A percentile compares a stretch with the other conserved stretches of the same genome.
These are phyloP conservation scores for Fraxinus americana DNA, from an alignment of 257 asterid genomes.

Conservation along the genomic window DNA sequence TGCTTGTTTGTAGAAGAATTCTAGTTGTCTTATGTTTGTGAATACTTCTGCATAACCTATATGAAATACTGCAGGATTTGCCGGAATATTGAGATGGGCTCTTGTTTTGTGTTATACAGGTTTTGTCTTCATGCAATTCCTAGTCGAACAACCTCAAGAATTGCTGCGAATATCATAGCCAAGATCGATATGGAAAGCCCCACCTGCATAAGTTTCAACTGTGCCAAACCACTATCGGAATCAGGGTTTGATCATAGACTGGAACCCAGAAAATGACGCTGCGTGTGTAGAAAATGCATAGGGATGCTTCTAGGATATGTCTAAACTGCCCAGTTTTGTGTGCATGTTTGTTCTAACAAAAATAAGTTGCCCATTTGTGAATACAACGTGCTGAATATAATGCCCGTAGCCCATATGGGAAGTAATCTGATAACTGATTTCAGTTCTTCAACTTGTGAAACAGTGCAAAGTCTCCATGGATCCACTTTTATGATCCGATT, in stretches of 20 bases:
- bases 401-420: slow-evolving; percentile 74
- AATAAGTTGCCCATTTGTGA: slow-evolving; percentile 67
- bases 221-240: slow-evolving; percentile 60
- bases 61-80: slow-evolving; percentile 74
- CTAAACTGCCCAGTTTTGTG: slow-evolving; percentile 47
- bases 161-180: slow-evolving; percentile 63
- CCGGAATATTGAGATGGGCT: slow-evolving; percentile 70
- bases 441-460: slow-evolving; percentile 70
- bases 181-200: slow-evolving; percentile 71
- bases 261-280: slow-evolving; percentile 77
- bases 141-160: slow-evolving; percentile 57
- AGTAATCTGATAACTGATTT: slow-evolving; percentile 56
- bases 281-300: slow-evolving; percentile 58
- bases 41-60: slow-evolving; percentile 80
- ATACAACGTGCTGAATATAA: slow-evolving; percentile 54
- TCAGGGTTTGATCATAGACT: slow-evolving; percentile 51
- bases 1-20: slow-evolving; percentile 80
- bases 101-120: slow-evolving; percentile 31
- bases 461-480: slow-evolving; percentile 67
- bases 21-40: slow-evolving; percentile 67
- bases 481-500: slow-evolving; percentile 32
- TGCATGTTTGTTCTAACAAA: slow-evolving; percentile 53
- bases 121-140: slow-evolving; percentile 47
- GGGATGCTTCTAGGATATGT: slow-evolving; percentile 72
- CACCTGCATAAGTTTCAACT: slow-evolving; percentile 62